Evolutionary conservation across 805 yeast genomes (phyloP), one percentile per base, ranked within the genome.

Genomic region (Barnettozyma populi): DNA sequence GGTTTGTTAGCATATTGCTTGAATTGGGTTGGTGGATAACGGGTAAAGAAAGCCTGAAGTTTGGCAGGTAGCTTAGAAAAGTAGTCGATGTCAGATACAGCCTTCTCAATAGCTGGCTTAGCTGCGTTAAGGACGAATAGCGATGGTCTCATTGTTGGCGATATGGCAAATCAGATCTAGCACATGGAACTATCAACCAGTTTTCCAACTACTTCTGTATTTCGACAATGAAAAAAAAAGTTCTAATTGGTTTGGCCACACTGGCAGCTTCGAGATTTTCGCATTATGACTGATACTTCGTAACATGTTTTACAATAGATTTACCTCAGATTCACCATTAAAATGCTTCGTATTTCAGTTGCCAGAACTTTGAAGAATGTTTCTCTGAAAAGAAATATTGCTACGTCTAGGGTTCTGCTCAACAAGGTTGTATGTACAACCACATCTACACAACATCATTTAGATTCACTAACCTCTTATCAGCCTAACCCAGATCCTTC

Each of bases 1-100:
- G 95, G 85, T 52, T 73, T 75, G 2, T 73, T 67, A 5, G 87
- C 72, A 64, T 89, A 90, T 55, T 75, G 63, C 18, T 76, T 75
- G 66, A 79, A 80, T n/a, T 90, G 92, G 20, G 83, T 70, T 8
- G 97, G 97, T 29, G 97, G 97, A 61, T 80, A 87, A 64, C 79
- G 83, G 43, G 79, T 73, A 70, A 90, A 90, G 67, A 90, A 90
- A 54, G 70, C 76, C 62, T 80, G 84, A 31, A 90, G 74, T 61
- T 75, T 77, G 44, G 66, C 70, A 18, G 97, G 97, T 37, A 90
- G 79, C 65, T 78, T 73, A 25, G 71, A 62, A 56, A 82, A 85
- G 36, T 64, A 64, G 16, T 66, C 60, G 14, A 54, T 48, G 34
- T 76, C 76, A 5, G 44, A 37, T 2, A 41, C 10, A 18, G 34